These are phyloP conservation scores for Omphalea diandra DNA, from an alignment of 441 rosid genomes.

Conservation along the genomic window DNA sequence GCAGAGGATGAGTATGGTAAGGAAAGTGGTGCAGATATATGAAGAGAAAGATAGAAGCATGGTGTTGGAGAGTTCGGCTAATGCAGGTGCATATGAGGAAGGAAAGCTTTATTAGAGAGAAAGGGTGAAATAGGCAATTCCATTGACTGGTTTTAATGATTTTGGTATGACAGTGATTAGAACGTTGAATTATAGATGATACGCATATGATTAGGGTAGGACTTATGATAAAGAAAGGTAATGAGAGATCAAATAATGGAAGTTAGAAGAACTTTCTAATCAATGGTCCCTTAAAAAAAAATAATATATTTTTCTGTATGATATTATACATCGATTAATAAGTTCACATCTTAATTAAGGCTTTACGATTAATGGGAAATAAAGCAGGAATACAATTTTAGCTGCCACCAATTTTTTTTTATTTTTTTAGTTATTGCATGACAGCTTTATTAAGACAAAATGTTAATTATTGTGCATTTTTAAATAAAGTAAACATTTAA, in stretches of 20 bases:
- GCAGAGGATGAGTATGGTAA: conserved; percentile 28
- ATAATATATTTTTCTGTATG: no score
- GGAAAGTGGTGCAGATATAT: conserved; percentile 14
- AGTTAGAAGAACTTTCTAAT: neutral
- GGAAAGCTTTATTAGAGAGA: conserved; percentile 38
- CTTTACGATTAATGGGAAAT: no score
- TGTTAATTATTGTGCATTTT: no score
- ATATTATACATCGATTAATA: no score
- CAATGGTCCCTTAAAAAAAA: neutral
- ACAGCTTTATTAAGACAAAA: no score
- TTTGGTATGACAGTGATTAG: neutral
- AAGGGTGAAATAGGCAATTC: conserved; percentile 18
- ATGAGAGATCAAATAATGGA: neutral
- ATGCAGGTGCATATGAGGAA: neutral
- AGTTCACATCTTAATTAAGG: no score
- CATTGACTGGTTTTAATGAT: neutral
- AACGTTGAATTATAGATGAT: neutral
- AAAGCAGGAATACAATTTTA: no score
- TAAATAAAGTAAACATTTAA: no score
- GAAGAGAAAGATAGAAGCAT: conserved; percentile 14
- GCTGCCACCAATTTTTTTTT: no score
- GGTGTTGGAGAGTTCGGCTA: neutral
- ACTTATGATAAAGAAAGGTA: neutral
- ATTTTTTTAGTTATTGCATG: no score
- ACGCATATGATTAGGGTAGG: conserved; percentile 8